Base-by-base conservation (phyloP, 805 yeast genomes). In the Zygosaccharomyces lentus region DNA sequence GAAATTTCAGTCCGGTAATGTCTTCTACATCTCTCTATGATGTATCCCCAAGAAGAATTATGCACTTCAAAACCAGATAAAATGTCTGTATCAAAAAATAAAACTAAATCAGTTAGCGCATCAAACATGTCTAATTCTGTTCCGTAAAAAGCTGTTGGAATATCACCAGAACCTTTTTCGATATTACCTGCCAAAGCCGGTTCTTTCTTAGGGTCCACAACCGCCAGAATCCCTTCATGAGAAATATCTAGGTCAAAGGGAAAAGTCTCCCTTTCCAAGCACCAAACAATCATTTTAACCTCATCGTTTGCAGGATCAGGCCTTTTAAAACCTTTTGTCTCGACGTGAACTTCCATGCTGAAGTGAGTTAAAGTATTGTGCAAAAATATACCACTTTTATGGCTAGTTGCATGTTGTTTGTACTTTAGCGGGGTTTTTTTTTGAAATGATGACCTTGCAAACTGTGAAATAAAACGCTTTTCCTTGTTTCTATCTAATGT, bases 41-140 rank as follows among this genome's bases (percentile, higher is more conserved):
- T 43, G 57, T 86, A 93, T 0, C 99, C 98, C 98, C 98, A 91
- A 0, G 97, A 87, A 0, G 76, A 56, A 0, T 81, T 68, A 51
- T 87, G 85, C 5, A 87, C 74, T 57, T 93, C 99, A 61, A 76
- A 93, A 0, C 97, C 98, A 0, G 87, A 74, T 5, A 93, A 58
- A 25, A 93, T 78, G 61, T 93, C 99, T 0, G 98, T 97, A 59
- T 93, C 98, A 42, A 80, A 72, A 2, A 69, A 54, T 15, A 80
- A 74, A 0, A 87, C 81, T 12, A 84, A 51, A 1, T 74, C 71
- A 0, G 81, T 66, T 7, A 91, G 66, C 5, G 73, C 73, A 7
- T 72, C 67, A 1, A 89, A 60, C 78, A 87, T 70, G 6, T 74
- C 79, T 1, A 63, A 48, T 56, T 91, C 98, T n/a, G 67, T 59